phyloP scores from a whole-genome alignment of 192 early-diverging fungal genomes.

The Mortierella alpina region DNA sequence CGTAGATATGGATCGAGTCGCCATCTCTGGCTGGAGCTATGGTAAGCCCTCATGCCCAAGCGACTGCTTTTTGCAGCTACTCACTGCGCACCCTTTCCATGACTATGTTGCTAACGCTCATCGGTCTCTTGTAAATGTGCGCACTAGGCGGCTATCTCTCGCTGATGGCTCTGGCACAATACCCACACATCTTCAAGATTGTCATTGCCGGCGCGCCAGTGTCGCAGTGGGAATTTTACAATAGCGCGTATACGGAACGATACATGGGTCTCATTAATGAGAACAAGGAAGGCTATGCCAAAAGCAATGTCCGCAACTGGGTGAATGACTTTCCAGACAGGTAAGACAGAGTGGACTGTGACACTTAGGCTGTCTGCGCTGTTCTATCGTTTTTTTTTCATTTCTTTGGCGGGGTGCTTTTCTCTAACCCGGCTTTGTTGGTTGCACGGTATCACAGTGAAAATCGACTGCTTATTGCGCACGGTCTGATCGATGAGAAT shows the following conservation, averaged over 20 bases:
- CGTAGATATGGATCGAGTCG: conserved; percentile 70
- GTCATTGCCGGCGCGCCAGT: conserved; percentile 79
- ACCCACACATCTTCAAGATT: conserved; percentile 70
- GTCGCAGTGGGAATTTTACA: conserved; percentile 79
- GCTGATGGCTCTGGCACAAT: conserved; percentile 69
- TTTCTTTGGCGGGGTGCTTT: conserved; percentile 2
- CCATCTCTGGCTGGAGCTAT: conserved; percentile 81
- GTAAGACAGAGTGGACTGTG: conserved; percentile 50
- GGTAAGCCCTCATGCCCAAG: conserved; percentile 21
- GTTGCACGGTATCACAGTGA: conserved; percentile 37
- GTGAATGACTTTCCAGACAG: conserved; percentile 65
- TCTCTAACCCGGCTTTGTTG: background rate
- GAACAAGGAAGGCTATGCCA: conserved; percentile 59
- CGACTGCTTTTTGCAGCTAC: background rate
- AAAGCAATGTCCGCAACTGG: conserved; percentile 64
- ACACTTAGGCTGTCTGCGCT: background rate
- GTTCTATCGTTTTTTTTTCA: background rate
- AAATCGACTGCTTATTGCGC: conserved; percentile 73
- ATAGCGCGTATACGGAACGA: conserved; percentile 79
- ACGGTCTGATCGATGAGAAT: conserved; percentile 83
- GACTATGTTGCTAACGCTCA: background rate
- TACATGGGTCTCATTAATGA: conserved; percentile 70
- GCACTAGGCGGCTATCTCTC: conserved; percentile 71
- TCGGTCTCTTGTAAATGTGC: background rate
- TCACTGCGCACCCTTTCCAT: background rate